Evolutionary conservation across 2,329 filamentous ascomycete species (phyloP).

Genomic region (Pseudocercospora macadamiae): DNA sequence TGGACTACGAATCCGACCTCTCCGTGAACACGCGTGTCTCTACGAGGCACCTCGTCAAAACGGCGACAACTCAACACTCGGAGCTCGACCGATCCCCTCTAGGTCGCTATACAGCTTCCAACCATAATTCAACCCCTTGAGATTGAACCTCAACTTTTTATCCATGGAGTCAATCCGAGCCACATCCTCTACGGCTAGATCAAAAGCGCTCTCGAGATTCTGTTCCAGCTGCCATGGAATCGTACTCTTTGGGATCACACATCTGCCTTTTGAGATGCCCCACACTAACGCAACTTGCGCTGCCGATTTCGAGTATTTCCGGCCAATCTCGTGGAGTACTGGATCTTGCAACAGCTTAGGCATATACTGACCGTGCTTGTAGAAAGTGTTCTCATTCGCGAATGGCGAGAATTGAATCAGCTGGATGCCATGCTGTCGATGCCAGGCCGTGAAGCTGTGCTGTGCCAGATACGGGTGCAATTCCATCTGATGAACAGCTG

Average conservation of each 20-base stretch:
- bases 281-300: constrained; percentile 42
- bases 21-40: too few relatives aligned
- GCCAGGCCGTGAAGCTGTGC: constrained; percentile 70
- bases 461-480: constrained; percentile 72
- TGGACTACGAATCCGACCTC: too few relatives aligned
- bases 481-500: constrained; percentile 57
- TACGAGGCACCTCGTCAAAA: too few relatives aligned
- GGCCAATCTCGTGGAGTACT: constrained; percentile 10
- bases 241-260: constrained; percentile 44
- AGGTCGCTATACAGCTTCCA: constrained; percentile 35
- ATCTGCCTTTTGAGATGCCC: constrained; percentile 40
- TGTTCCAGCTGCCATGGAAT: constrained; percentile 40
- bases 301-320: constrained; percentile 37
- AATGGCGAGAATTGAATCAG: constrained; percentile 68
- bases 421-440: constrained; percentile 68
- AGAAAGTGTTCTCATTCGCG: constrained; percentile 37
- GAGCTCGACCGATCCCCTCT: constrained; percentile 25
- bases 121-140: constrained; percentile 25
- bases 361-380: constrained; percentile 12
- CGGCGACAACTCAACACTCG: constrained; percentile 1
- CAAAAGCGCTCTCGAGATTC: constrained; percentile 31
- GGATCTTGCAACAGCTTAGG: constrained; percentile 9
- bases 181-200: constrained; percentile 55
- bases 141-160: constrained; percentile 32
- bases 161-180: constrained; percentile 42